These are phyloP conservation scores for Apophysomyces sp. DNA, from an alignment of 371 early-diverging fungal genomes.

Conservation along the genomic window DNA sequence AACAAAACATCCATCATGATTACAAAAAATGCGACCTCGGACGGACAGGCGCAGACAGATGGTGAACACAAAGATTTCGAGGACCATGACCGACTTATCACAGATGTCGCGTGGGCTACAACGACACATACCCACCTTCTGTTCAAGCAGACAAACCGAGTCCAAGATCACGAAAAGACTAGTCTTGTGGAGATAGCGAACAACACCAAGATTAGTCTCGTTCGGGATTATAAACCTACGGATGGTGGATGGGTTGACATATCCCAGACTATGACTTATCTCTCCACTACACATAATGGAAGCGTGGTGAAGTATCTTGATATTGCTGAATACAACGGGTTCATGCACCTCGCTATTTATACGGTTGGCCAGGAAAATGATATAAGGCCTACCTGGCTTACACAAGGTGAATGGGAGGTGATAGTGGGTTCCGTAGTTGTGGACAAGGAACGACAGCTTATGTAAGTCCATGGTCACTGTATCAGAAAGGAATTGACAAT, in stretches of 20 bases:
- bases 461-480: conserved; percentile 38
- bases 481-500: not conserved
- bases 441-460: conserved; percentile 52
- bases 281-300: conserved; percentile 61
- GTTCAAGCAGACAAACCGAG: conserved; percentile 84
- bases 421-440: conserved; percentile 58
- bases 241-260: conserved; percentile 26
- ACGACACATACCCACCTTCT: conserved; percentile 61
- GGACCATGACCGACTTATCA: conserved; percentile 73
- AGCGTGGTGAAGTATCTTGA: conserved; percentile 74
- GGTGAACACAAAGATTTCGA: conserved; percentile 41
- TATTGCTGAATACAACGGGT: conserved; percentile 75
- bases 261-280: conserved; percentile 69
- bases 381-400: conserved; percentile 69
- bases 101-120: conserved; percentile 83
- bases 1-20: conserved; percentile 31
- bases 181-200: conserved; percentile 48
- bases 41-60: conserved; percentile 9
- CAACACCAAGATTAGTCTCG: conserved; percentile 15
- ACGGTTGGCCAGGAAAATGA: conserved; percentile 30
- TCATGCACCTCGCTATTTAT: conserved; percentile 83
- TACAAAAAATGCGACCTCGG: conserved; percentile 25
- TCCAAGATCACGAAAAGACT: conserved; percentile 79
- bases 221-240: conserved; percentile 30
- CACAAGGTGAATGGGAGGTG: conserved; percentile 88